phyloP scores from a whole-genome alignment of 148 eudicot species.

The Vaccinium myrtillus region DNA sequence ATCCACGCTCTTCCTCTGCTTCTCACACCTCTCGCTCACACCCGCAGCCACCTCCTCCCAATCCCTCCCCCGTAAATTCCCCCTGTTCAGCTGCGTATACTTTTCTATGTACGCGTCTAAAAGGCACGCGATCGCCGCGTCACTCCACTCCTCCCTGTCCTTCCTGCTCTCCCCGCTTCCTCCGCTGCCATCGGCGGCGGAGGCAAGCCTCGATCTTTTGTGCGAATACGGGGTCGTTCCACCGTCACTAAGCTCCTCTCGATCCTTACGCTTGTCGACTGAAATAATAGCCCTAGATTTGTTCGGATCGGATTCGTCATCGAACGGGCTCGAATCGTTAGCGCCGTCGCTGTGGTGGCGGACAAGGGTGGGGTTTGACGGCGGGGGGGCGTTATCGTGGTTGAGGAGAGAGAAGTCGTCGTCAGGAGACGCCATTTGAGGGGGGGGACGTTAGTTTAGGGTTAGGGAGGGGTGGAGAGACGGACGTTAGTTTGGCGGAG shows the following conservation, averaged over 20 bases:
- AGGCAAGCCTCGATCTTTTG: slow-evolving; percentile 33
- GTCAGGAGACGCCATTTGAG: slow-evolving; percentile 75
- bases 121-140: slow-evolving; percentile 76
- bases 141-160: slow-evolving; percentile 98
- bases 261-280: slow-evolving; percentile 48
- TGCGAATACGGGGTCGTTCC: slow-evolving; percentile 41
- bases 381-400: slow-evolving; percentile 38
- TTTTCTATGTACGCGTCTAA: slow-evolving; percentile 86
- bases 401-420: slow-evolving; percentile 85
- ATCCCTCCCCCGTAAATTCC: slow-evolving; percentile 90
- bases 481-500: slow-evolving; percentile 57
- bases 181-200: slow-evolving; percentile 13
- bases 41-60: slow-evolving; percentile 95
- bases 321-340: slow-evolving; percentile 26
- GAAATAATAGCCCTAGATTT: slow-evolving; percentile 26
- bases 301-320: slow-evolving; percentile 41
- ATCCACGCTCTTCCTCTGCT: slow-evolving; percentile 84
- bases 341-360: slow-evolving; percentile 30
- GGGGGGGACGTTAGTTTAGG: slow-evolving; percentile 37
- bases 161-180: slow-evolving; percentile 68
- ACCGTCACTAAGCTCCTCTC: slow-evolving; percentile 61
- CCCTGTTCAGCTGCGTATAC: slow-evolving; percentile 67
- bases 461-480: slow-evolving; percentile 37
- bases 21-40: slow-evolving; percentile 84
- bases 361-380: slow-evolving; percentile 29